Evolutionary conservation across 1,284 basidiomycete genomes (phyloP), one percentile per base, ranked within the genome.

Genomic region (Flammula alnicola): DNA sequence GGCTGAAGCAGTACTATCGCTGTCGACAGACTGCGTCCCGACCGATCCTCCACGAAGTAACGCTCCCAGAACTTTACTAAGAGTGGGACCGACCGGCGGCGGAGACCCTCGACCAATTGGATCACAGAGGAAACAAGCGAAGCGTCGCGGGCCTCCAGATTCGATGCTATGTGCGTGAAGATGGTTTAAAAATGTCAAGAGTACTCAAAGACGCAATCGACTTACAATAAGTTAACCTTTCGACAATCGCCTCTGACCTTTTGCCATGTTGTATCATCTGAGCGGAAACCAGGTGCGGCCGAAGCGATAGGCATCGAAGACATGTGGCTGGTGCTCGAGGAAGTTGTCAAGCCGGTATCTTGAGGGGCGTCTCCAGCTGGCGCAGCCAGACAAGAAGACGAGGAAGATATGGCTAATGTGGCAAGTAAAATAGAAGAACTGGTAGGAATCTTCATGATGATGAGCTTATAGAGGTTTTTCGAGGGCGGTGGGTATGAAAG

Each of bases 371-470:
- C 68, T 50, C 61, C 61, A 33, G 72, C 57, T 35, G 76, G 76
- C 33, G 74, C 71, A 47, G 74, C 74, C 51, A 77, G 63, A 52
- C 61, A 66, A 30, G 70, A 61, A 14, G 73, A 72, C 12, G 76
- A 77, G n/a, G 75, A 73, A 26, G 76, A 78, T 45, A 77, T 63
- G 40, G 75, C 76, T 50, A 78, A 64, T 19, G 73, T 68, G 29
- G 75, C 72, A 29, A 77, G 58, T 51, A 79, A 52, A 44, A 78
- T 45, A 26, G 76, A 77, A 19, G 75, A 72, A 60, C 73, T 75
- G 30, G 76, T 59, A 30, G 75, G 60, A 44, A 78, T 59, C 59
- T 71, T 75, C 76, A 77, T 77, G 38, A 56, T 67, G 45, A 44
- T 22, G 31, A 30, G n/a, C n/a, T 32, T 11, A 16, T 32, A 12